Conservation (phyloP, 768 basidiomycete genomes). For the Pulveroboletus sp. region DNA sequence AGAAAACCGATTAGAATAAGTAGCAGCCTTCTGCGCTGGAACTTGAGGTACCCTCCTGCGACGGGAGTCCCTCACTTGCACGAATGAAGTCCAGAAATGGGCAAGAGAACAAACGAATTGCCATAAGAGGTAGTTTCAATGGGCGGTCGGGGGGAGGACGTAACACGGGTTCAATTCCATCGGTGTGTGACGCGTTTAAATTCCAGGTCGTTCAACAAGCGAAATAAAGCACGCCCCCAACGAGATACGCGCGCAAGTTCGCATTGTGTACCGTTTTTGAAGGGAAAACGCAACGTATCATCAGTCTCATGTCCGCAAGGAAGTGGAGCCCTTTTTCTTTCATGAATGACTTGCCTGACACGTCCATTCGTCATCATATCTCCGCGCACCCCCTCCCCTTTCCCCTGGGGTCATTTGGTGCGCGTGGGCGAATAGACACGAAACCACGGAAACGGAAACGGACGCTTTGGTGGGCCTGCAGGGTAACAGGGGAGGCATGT, state of each 20-base stretch:
- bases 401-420: not conserved
- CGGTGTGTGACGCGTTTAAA: constrained; percentile 27
- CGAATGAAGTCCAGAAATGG: constrained; percentile 28
- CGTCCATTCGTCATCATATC: constrained; percentile 4
- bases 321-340: constrained; percentile 7
- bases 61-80: constrained; percentile 11
- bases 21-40: constrained; percentile 33
- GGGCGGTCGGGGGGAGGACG: constrained; percentile 29
- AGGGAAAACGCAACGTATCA: constrained; percentile 3
- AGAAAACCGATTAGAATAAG: constrained; percentile 26
- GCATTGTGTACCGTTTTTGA: constrained; percentile 15
- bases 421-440: constrained; percentile 8
- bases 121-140: constrained; percentile 34
- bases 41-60: constrained; percentile 26
- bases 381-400: constrained; percentile 8
- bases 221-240: constrained; percentile 12
- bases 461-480: constrained; percentile 13
- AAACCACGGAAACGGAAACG: constrained; percentile 23
- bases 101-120: constrained; percentile 34
- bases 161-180: constrained; percentile 21
- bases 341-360: constrained; percentile 15
- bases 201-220: constrained; percentile 23
- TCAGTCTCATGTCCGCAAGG: constrained; percentile 21
- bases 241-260: not conserved
- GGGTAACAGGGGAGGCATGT: constrained; percentile 1